These are phyloP conservation scores for Leccinum arenicola DNA, from an alignment of 768 basidiomycete species.

Conservation along the genomic window DNA sequence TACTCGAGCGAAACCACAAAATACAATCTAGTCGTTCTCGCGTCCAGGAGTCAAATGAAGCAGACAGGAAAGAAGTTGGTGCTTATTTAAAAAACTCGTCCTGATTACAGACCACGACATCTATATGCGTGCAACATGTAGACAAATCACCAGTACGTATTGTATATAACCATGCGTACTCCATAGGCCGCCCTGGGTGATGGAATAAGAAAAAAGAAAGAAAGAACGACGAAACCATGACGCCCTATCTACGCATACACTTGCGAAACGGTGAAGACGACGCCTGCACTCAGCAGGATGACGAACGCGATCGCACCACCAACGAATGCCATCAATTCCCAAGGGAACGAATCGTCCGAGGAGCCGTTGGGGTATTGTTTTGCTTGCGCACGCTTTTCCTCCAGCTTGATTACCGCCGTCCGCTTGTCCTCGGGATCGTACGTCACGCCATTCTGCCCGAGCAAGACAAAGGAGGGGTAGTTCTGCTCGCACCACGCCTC, in stretches of 20 bases:
- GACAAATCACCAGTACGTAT: neutral
- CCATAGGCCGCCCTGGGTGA: neutral
- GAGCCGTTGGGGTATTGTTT: constrained; percentile 16
- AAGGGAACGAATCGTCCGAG: constrained; percentile 18
- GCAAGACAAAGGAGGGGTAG: constrained; percentile 84
- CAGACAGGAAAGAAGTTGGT: neutral
- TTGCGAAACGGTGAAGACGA: constrained; percentile 26
- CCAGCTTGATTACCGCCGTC: constrained; percentile 43
- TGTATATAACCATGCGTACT: neutral
- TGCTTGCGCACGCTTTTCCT: constrained; percentile 42
- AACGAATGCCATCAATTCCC: constrained; percentile 32
- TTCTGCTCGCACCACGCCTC: constrained; percentile 93
- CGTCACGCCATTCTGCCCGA: constrained; percentile 23
- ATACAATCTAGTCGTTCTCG: neutral
- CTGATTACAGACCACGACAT: neutral
- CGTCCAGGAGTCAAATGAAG: neutral
- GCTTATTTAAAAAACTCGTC: neutral
- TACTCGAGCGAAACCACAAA: neutral
- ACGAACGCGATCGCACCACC: constrained; percentile 27
- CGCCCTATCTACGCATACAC: constrained; percentile 16
- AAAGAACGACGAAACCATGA: neutral
- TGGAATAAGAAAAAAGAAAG: neutral
- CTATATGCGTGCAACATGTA: neutral
- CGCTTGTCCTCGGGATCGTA: constrained; percentile 58
- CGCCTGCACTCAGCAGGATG: constrained; percentile 21